These are phyloP conservation scores for Geotrichum candidum DNA, from an alignment of 1,139 yeast species.

Conservation along the genomic window DNA sequence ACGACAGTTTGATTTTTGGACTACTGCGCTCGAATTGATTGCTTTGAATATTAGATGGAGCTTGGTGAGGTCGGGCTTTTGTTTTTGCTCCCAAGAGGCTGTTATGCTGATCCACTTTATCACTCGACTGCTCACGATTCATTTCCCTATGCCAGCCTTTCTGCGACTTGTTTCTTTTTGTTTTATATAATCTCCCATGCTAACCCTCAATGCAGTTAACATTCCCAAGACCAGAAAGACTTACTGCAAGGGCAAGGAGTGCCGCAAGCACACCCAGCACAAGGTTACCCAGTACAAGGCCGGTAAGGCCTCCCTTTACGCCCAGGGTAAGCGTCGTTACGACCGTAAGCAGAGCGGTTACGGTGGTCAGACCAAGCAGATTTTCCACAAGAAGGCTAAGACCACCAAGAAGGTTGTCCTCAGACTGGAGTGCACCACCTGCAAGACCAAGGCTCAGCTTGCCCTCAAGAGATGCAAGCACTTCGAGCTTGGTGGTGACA, in stretches of 20 bases:
- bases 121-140: no score
- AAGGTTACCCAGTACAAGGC: constrained; percentile 99
- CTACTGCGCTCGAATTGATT: no score
- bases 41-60: no score
- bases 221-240: constrained; percentile 99
- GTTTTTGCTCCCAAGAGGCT: no score
- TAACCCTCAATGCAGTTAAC: constrained; percentile 61
- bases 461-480: constrained; percentile 99
- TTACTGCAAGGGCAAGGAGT: constrained; percentile 98
- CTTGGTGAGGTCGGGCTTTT: no score
- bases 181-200: not conserved
- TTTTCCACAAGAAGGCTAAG: constrained; percentile 99
- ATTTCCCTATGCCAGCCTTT: no score
- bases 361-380: constrained; percentile 99
- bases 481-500: constrained; percentile 99
- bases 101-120: no score
- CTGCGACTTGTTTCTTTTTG: no score
- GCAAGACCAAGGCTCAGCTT: constrained; percentile 99
- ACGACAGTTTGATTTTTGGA: no score
- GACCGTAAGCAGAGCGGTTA: constrained; percentile 99
- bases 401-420: constrained; percentile 99
- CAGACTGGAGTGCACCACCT: constrained; percentile 96
- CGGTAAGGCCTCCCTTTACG: constrained; percentile 98
- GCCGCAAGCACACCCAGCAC: constrained; percentile 99
- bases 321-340: constrained; percentile 99